phyloP scores from a whole-genome alignment of 2,329 filamentous ascomycete species.

The Aspergillus pseudoterreus region DNA sequence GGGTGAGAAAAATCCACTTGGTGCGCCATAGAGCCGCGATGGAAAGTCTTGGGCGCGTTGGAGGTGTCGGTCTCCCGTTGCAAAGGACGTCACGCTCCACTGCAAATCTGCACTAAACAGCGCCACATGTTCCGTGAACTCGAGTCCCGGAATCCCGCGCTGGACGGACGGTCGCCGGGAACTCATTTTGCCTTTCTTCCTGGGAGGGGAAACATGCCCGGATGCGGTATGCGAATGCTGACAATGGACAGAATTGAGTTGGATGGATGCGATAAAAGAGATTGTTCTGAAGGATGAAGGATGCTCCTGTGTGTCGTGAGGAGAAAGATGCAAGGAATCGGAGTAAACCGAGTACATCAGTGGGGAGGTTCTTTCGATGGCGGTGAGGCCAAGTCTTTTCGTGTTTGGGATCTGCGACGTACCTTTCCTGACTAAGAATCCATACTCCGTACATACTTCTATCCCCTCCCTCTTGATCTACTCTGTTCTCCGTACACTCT shows the following conservation, averaged over 20 bases:
- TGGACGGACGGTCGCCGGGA: too few relatives aligned
- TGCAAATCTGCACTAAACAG: not conserved
- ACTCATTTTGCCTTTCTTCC: too few relatives aligned
- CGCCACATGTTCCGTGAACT: not conserved
- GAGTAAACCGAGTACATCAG: not conserved
- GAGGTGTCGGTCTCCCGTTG: not conserved
- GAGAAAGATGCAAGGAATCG: not conserved
- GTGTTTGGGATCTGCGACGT: not conserved
- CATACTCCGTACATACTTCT: not conserved
- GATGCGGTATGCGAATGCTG: too few relatives aligned
- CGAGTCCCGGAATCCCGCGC: not conserved
- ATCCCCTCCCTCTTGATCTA: conserved; percentile 3
- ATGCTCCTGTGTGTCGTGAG: too few relatives aligned
- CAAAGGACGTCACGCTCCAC: not conserved
- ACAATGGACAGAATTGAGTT: too few relatives aligned
- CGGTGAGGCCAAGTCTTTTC: too few relatives aligned
- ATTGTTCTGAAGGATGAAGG: too few relatives aligned
- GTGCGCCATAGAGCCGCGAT: too few relatives aligned
- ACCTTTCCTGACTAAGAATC: not conserved
- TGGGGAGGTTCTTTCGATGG: too few relatives aligned
- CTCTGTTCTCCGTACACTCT: conserved; percentile 4
- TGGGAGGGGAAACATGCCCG: too few relatives aligned
- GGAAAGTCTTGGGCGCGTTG: too few relatives aligned
- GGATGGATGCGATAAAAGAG: too few relatives aligned
- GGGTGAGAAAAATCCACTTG: not conserved